Evolutionary conservation across 2,329 filamentous ascomycete species (phyloP).

Genomic region (Zopfia rhizophila): DNA sequence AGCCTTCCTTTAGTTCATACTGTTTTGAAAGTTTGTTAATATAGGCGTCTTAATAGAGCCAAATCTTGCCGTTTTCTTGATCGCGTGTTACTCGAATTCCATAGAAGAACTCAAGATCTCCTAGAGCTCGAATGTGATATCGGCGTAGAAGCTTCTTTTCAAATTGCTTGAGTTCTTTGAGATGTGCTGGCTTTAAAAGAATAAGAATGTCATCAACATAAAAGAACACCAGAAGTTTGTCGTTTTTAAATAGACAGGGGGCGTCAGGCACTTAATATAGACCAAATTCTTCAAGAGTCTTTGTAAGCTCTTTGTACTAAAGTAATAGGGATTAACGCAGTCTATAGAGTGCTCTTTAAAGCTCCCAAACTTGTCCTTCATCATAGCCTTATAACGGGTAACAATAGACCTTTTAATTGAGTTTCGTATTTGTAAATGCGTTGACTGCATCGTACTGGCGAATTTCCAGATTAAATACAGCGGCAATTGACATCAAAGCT

Average conservation of each 20-base stretch:
- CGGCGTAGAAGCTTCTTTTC: background rate
- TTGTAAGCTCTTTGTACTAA: background rate
- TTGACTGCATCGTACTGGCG: slow-evolving; percentile 24
- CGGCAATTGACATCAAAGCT: slow-evolving; percentile 22
- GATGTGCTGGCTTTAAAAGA: background rate
- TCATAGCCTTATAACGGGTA: slow-evolving; percentile 14
- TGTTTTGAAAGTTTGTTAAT: slow-evolving; percentile 12
- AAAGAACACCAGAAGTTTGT: background rate
- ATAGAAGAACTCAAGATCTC: slow-evolving; percentile 6
- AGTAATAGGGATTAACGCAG: background rate
- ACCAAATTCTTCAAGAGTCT: background rate
- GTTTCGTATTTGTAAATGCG: slow-evolving; percentile 25
- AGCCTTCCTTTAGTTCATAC: no score
- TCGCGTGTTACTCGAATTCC: slow-evolving; percentile 7
- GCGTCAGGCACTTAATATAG: background rate
- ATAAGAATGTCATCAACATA: background rate
- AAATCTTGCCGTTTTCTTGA: slow-evolving; percentile 6
- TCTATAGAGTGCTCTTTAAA: slow-evolving; percentile 13
- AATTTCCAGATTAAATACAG: slow-evolving; percentile 23
- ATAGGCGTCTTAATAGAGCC: slow-evolving; percentile 17
- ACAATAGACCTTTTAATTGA: slow-evolving; percentile 19
- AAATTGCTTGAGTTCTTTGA: background rate
- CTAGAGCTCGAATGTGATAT: background rate
- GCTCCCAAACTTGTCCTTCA: slow-evolving; percentile 4
- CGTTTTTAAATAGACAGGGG: background rate